Evolutionary conservation across 768 basidiomycete genomes (phyloP).

Genomic region (Russula compacta): DNA sequence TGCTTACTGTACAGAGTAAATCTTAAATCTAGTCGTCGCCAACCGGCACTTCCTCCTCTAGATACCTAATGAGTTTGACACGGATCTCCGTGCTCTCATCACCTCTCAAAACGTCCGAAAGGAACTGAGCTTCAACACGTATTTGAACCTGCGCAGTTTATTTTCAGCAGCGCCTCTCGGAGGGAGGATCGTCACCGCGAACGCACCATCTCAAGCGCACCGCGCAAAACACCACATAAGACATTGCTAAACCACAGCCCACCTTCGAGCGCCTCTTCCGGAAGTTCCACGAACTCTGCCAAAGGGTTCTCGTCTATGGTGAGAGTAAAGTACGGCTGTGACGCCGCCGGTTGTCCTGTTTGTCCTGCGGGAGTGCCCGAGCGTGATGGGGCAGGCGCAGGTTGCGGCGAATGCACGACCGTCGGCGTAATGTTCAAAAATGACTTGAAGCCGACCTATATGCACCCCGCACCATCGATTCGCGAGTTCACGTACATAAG

Average conservation of each 20-base stretch:
- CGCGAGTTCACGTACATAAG: background rate
- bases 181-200: background rate
- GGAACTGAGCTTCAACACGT: constrained; percentile 83
- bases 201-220: constrained; percentile 91
- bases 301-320: constrained; percentile 94
- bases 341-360: constrained; percentile 19
- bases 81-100: constrained; percentile 92
- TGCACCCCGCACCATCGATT: background rate
- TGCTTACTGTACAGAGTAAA: background rate
- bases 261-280: constrained; percentile 85
- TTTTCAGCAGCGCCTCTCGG: constrained; percentile 8
- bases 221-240: constrained; percentile 86
- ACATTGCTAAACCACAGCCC: constrained; percentile 97
- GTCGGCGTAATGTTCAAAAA: constrained; percentile 89
- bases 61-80: constrained; percentile 80
- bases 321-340: constrained; percentile 65
- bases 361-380: constrained; percentile 29
- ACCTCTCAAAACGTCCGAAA: constrained; percentile 85
- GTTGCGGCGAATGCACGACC: constrained; percentile 55
- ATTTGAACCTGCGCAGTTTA: constrained; percentile 70
- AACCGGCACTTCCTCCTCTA: constrained; percentile 93
- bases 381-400: constrained; percentile 37
- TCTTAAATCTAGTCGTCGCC: constrained; percentile 64
- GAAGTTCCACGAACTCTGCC: constrained; percentile 94
- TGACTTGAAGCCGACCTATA: constrained; percentile 97